Percentiles rank a stretch among this genome's conserved stretches.
Evolutionary conservation across 2,329 filamentous ascomycete genomes (phyloP).

Genomic region (Graphilbum fragrans): DNA sequence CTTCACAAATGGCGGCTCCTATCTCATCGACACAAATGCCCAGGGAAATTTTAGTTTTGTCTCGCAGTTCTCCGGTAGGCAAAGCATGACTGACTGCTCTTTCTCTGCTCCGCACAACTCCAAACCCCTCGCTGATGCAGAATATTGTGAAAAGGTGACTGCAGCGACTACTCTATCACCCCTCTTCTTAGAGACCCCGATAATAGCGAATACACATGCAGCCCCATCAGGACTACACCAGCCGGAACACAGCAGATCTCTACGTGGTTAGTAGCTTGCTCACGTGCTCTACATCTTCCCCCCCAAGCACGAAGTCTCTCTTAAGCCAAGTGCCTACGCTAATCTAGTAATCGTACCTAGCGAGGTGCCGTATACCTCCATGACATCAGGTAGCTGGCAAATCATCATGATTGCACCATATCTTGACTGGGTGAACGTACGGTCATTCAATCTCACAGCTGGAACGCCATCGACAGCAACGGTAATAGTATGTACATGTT

Average conservation of each 20-base stretch:
- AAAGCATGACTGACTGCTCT: too few species aligned
- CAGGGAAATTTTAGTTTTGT: conserved; percentile 10
- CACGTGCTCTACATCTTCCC: not conserved
- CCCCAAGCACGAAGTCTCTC: too few species aligned
- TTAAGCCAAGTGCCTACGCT: too few species aligned
- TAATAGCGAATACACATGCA: conserved; percentile 3
- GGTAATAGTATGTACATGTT: conserved; percentile 1
- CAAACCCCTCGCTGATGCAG: not conserved
- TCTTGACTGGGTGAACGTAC: not conserved
- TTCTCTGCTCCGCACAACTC: not conserved
- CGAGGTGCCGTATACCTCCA: conserved; percentile 5
- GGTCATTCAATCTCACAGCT: conserved; percentile 6
- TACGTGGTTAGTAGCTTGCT: conserved; percentile 5
- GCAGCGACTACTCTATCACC: conserved; percentile 2
- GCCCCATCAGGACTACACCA: conserved; percentile 1
- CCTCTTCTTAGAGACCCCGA: conserved; percentile 4
- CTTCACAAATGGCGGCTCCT: conserved; percentile 8
- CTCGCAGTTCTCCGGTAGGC: conserved; percentile 6
- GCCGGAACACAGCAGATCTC: conserved; percentile 6
- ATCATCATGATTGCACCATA: conserved; percentile 3
- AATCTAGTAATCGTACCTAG: not conserved
- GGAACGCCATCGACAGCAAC: conserved; percentile 2
- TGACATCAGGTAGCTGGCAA: conserved; percentile 7
- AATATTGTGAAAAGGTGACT: conserved; percentile 3
- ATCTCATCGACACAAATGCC: conserved; percentile 7